Conservation (phyloP, 805 yeast genomes). For the Saccharomycopsis fodiens region DNA sequence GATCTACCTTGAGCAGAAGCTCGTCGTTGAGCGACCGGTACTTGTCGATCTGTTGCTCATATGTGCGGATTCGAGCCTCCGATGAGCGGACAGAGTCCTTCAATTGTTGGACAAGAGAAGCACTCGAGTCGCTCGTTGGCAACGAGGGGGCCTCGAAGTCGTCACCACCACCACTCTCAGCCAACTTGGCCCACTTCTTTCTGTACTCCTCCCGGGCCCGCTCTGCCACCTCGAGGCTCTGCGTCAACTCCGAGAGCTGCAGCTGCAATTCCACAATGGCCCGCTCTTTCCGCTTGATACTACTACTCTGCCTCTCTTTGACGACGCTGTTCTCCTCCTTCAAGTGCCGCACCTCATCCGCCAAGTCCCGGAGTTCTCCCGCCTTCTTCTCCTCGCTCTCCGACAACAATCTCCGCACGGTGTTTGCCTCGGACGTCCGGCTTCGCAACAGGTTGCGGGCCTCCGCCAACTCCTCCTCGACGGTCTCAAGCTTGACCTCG, state of each 20-base stretch:
- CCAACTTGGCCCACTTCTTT: conserved; percentile 5
- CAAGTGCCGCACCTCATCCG: conserved; percentile 40
- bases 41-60: conserved; percentile 44
- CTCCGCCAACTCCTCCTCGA: conserved; percentile 81
- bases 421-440: conserved; percentile 68
- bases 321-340: conserved; percentile 55
- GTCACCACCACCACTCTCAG: conserved; percentile 1
- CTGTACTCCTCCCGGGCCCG: conserved; percentile 24
- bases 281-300: conserved; percentile 48
- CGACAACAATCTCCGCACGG: conserved; percentile 58
- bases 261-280: conserved; percentile 58
- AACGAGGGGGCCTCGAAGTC: neutral
- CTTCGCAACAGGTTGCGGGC: conserved; percentile 67
- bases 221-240: conserved; percentile 20
- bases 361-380: conserved; percentile 45
- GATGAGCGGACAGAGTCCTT: conserved; percentile 46
- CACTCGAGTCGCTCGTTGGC: neutral
- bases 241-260: conserved; percentile 32
- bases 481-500: conserved; percentile 47
- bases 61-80: conserved; percentile 45
- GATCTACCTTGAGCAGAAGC: conserved; percentile 54
- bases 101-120: conserved; percentile 33
- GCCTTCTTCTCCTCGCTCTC: conserved; percentile 60
- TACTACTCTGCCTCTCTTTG: conserved; percentile 44
- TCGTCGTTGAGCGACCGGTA: conserved; percentile 61